Evolutionary conservation across 768 basidiomycete genomes (phyloP), one percentile per base, ranked within the genome.

Genomic region (Tylopilus rubrobrunneus): DNA sequence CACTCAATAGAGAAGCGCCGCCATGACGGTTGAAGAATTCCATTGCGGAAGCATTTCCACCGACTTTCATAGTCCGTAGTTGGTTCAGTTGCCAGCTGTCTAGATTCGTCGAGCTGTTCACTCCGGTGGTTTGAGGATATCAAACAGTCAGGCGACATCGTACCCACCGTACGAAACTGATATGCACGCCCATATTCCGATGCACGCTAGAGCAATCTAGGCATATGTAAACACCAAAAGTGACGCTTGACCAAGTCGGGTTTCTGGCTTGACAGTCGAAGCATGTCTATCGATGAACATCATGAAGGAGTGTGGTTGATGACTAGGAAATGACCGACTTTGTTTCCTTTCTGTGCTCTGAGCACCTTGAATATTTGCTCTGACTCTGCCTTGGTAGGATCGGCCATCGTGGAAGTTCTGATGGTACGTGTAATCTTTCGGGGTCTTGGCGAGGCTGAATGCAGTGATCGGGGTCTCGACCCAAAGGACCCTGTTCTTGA

Each of bases 101-200:
- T 43, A 98, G 84, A 73, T 94, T 98, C 51, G 95, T 98, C 25
- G 96, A 98, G 59, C 95, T 95, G 70, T 60, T 50, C 49, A 57
- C 49, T 58, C 65, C 55, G 48, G 48, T 63, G 47, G 45, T 66
- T 56, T 55, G 58, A 55, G 45, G n/a, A 50, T 19, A 39, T 29
- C 25, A 3, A 15, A 7, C 44, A 9, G 29, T 27, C 3, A 44
- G 34, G 33, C 12, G 27, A 23, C 36, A 39, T 29, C 36, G 48
- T 10, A 71, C 86, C 62, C 67, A 94, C 92, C 95, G 78, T 41
- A 99, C 96, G 64, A 99, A 99, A 58, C 85, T 90, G 71, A 99
- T 94, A 68, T 99, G 97, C 23, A 98, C 96, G 62, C 97, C 97
- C 84, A 98, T 86, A 69, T 96, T 98, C 49, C 97, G 79, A 73